These are phyloP conservation scores for Citropsis articulata DNA, from an alignment of 345 rosid species.

Conservation along the genomic window DNA sequence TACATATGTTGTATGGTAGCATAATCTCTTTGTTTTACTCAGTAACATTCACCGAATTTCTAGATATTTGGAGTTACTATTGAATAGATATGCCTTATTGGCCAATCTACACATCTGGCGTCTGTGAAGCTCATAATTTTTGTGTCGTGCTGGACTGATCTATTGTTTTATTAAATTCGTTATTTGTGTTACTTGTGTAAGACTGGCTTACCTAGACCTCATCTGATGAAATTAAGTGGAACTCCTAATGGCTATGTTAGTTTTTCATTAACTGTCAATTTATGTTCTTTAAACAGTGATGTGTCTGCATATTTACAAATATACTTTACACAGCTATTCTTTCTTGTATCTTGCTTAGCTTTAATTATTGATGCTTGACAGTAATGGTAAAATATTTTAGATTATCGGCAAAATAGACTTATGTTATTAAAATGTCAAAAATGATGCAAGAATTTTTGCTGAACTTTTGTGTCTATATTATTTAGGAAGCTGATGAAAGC, in stretches of 20 bases:
- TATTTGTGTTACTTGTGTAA: not conserved
- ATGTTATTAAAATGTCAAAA: conserved; percentile 1
- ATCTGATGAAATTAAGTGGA: not conserved
- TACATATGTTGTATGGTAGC: not conserved
- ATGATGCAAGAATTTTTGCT: conserved; percentile 10
- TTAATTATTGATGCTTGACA: not conserved
- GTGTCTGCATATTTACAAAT: not conserved
- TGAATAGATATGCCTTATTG: not conserved
- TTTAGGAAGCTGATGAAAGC: conserved; percentile 46
- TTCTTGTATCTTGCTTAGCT: not conserved
- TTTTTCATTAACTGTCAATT: not conserved
- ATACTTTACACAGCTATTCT: not conserved
- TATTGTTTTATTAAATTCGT: not conserved
- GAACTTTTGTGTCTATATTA: not conserved
- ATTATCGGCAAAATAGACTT: not conserved
- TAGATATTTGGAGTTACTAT: not conserved
- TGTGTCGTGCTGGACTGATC: not conserved
- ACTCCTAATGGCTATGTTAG: not conserved
- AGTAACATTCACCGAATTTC: not conserved
- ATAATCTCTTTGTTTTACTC: not conserved
- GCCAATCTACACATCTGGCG: not conserved
- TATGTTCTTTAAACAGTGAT: not conserved
- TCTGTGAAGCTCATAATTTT: not conserved
- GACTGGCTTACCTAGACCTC: not conserved
- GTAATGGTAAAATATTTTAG: not conserved